Conservation (phyloP, 1,284 basidiomycete species). For the Trametes pubescens region DNA sequence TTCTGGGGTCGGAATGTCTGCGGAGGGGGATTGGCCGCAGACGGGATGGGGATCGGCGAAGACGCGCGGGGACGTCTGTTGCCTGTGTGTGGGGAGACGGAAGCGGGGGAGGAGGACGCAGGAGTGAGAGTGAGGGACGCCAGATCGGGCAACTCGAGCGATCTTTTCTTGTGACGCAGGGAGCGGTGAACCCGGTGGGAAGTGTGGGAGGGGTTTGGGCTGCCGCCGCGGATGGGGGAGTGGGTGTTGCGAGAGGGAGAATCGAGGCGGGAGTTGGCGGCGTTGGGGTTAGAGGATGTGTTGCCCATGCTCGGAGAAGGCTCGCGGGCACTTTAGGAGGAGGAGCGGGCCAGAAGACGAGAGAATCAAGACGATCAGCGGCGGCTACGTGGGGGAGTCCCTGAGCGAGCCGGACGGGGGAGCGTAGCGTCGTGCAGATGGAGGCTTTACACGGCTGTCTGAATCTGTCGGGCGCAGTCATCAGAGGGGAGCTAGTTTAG, state of each 20-base stretch:
- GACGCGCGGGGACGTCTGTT: conserved; percentile 51
- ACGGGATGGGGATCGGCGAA: conserved; percentile 53
- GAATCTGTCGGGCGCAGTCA: conserved; percentile 12
- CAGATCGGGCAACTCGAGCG: conserved; percentile 80
- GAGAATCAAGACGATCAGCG: conserved; percentile 34
- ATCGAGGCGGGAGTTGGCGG: conserved; percentile 32
- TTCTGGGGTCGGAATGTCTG: conserved; percentile 44
- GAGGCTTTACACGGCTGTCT: conserved; percentile 24
- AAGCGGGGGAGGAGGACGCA: conserved; percentile 48
- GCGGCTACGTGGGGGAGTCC: conserved; percentile 11
- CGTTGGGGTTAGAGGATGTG: conserved; percentile 43
- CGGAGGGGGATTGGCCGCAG: conserved; percentile 52
- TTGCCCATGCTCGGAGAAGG: conserved; percentile 44
- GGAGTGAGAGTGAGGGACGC: conserved; percentile 66
- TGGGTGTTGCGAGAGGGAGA: conserved; percentile 36
- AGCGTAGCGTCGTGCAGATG: conserved; percentile 16
- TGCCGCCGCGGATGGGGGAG: conserved; percentile 39
- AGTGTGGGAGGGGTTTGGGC: conserved; percentile 37
- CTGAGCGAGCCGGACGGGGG: conserved; percentile 13
- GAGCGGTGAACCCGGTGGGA: conserved; percentile 53
- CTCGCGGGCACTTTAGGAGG: conserved; percentile 29
- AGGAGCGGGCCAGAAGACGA: conserved; percentile 19
- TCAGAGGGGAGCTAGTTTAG: conserved; percentile 13
- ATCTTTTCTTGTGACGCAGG: conserved; percentile 73
- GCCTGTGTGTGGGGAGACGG: conserved; percentile 51